These are phyloP conservation scores for Stephanodiscus triporus DNA, from an alignment of 108 stramenopile species.

Conservation along the genomic window DNA sequence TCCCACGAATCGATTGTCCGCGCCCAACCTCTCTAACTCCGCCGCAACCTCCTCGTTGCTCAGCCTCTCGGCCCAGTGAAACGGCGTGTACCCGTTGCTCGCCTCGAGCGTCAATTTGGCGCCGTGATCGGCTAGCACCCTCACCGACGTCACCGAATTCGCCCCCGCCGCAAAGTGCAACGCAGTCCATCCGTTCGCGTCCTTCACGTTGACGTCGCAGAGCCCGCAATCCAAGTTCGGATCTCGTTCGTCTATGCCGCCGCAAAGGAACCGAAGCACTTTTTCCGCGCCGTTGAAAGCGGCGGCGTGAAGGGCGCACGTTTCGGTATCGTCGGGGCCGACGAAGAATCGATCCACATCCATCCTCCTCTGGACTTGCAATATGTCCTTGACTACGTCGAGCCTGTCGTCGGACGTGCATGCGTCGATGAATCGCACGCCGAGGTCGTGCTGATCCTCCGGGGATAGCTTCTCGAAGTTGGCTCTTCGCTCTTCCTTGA, in stretches of 20 bases:
- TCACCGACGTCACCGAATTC: constrained; percentile 54
- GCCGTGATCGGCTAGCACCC: constrained; percentile 62
- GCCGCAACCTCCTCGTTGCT: constrained; percentile 66
- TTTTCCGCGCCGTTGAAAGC: constrained; percentile 72
- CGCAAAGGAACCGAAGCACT: constrained; percentile 65
- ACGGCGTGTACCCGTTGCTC: constrained; percentile 78
- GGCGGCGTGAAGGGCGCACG: constrained; percentile 78
- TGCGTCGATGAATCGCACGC: constrained; percentile 65
- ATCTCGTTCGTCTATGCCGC: constrained; percentile 61
- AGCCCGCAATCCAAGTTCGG: constrained; percentile 64
- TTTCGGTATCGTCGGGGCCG: constrained; percentile 73
- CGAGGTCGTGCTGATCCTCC: constrained; percentile 54
- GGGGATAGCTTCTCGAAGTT: constrained; percentile 50
- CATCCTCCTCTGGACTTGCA: constrained; percentile 51
- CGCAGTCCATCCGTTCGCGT: constrained; percentile 82
- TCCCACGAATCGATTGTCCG: constrained; percentile 46
- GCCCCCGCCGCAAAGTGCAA: constrained; percentile 80
- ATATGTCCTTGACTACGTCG: constrained; percentile 62
- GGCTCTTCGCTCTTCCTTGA: constrained; percentile 52
- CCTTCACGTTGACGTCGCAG: constrained; percentile 61
- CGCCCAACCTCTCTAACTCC: constrained; percentile 59
- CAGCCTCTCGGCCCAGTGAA: constrained; percentile 77
- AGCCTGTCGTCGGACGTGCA: constrained; percentile 69
- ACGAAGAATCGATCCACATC: constrained; percentile 76
- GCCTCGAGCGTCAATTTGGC: constrained; percentile 76